Evolutionary conservation across 1,284 basidiomycete genomes (phyloP).

Genomic region (Anthracocystis walkeri): DNA sequence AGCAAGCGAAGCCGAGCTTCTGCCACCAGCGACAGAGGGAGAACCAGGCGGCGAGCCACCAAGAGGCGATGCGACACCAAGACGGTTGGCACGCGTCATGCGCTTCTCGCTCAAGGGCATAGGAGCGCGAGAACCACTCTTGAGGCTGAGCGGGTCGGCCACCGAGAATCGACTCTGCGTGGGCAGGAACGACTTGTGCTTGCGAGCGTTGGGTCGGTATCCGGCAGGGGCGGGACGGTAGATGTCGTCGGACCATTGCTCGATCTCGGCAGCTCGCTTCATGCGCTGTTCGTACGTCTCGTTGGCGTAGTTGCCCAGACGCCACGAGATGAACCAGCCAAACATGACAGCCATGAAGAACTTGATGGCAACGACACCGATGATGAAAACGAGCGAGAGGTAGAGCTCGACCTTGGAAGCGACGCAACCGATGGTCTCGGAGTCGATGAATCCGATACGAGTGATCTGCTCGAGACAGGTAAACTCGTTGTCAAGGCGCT

Average conservation of each 20-base stretch:
- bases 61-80: conserved; percentile 54
- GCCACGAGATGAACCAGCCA: conserved; percentile 96
- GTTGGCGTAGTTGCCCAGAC: conserved; percentile 89
- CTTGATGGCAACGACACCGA: conserved; percentile 93
- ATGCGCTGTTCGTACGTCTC: conserved; percentile 96
- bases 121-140: conserved; percentile 40
- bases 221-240: conserved; percentile 91
- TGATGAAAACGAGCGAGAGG: conserved; percentile 94
- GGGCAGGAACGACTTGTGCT: conserved; percentile 80
- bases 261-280: conserved; percentile 88
- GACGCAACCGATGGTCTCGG: conserved; percentile 92
- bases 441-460: conserved; percentile 92
- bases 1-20: conserved; percentile 82
- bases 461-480: conserved; percentile 87
- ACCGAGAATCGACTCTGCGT: conserved; percentile 74
- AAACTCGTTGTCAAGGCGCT: conserved; percentile 75
- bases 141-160: conserved; percentile 57
- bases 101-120: conserved; percentile 53
- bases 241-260: conserved; percentile 96
- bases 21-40: conserved; percentile 79
- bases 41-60: conserved; percentile 79
- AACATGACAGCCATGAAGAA: conserved; percentile 97
- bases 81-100: conserved; percentile 43
- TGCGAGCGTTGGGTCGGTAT: conserved; percentile 81
- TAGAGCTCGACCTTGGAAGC: conserved; percentile 94